phyloP scores from a whole-genome alignment of 106 monocot genomes.

The Ottelia alismoides region DNA sequence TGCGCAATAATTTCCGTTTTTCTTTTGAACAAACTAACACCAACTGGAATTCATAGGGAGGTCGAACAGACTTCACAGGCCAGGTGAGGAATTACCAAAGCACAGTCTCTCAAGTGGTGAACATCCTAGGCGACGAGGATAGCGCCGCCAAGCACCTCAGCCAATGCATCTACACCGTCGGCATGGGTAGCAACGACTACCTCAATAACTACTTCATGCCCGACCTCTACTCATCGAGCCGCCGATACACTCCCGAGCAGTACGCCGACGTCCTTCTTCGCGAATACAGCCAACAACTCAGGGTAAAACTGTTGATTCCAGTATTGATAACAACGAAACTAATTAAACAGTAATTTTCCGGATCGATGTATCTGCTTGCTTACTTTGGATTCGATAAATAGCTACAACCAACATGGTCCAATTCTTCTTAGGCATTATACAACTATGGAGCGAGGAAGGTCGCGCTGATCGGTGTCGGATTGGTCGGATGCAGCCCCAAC shows the following conservation, averaged over 20 bases:
- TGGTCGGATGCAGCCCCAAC: constrained; percentile 80
- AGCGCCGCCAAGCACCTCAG: constrained; percentile 47
- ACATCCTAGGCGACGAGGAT: constrained; percentile 53
- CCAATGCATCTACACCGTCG: constrained; percentile 80
- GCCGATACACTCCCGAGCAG: constrained; percentile 50
- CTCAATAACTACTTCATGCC: constrained; percentile 99
- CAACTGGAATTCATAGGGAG: too few relatives aligned
- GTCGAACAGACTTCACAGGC: constrained; percentile 39
- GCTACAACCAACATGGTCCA: too few relatives aligned
- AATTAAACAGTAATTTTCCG: too few relatives aligned
- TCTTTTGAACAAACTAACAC: too few relatives aligned
- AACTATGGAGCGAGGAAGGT: constrained; percentile 45
- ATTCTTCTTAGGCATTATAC: constrained; percentile 23
- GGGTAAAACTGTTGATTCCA: too few relatives aligned
- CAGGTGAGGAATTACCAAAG: constrained; percentile 60
- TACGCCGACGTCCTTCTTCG: constrained; percentile 59
- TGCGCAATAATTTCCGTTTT: too few relatives aligned
- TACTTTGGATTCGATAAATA: too few relatives aligned
- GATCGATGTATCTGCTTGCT: too few relatives aligned
- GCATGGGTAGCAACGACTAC: constrained; percentile 98
- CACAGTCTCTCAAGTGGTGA: constrained; percentile 48
- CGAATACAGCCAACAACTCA: constrained; percentile 56
- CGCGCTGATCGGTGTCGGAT: constrained; percentile 62
- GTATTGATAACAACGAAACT: too few relatives aligned
- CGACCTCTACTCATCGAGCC: constrained; percentile 37